Conservation (phyloP, 208 protist species). For the Leishmania braziliensis region DNA sequence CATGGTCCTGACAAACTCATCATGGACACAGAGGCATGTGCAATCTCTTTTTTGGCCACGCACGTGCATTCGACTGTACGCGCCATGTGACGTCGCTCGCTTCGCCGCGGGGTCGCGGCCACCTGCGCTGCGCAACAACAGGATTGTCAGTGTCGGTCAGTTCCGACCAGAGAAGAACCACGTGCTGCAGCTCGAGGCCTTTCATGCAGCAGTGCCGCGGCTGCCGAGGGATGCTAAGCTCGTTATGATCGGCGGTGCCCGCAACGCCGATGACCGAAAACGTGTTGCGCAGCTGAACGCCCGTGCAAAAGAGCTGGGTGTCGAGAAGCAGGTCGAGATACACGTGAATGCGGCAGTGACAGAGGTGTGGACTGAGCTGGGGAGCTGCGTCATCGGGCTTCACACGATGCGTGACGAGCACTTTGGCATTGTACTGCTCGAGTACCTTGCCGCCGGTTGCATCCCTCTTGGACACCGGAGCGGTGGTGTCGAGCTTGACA, state of each 20-base stretch:
- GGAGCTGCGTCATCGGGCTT: slow-evolving; percentile 85
- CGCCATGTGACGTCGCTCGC: slow-evolving; percentile 88
- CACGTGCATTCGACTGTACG: slow-evolving; percentile 75
- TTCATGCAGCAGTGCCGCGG: slow-evolving; percentile 49
- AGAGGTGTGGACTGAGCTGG: slow-evolving; percentile 50
- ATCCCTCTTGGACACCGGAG: slow-evolving; percentile 94
- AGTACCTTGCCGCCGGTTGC: slow-evolving; percentile 95
- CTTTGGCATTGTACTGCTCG: slow-evolving; percentile 99
- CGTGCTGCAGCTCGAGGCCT: slow-evolving; percentile 91
- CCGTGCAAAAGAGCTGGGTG: slow-evolving; percentile 43
- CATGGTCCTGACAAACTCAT: slow-evolving; percentile 95
- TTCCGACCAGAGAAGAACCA: slow-evolving; percentile 99
- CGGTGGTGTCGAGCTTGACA: slow-evolving; percentile 95
- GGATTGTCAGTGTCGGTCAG: slow-evolving; percentile 95
- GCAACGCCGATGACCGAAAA: slow-evolving; percentile 78
- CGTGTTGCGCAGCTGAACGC: slow-evolving; percentile 61
- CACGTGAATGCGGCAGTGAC: slow-evolving; percentile 61
- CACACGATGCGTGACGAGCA: slow-evolving; percentile 99
- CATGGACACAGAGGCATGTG: slow-evolving; percentile 97
- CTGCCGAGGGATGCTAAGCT: slow-evolving; percentile 55
- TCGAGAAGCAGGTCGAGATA: slow-evolving; percentile 67
- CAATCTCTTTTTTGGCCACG: slow-evolving; percentile 74
- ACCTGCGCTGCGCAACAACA: slow-evolving; percentile 40
- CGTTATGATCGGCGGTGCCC: slow-evolving; percentile 87
- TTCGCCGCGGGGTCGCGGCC: slow-evolving; percentile 42